phyloP scores from a whole-genome alignment of 2,329 filamentous ascomycete genomes.

The Spiromastix sp. region DNA sequence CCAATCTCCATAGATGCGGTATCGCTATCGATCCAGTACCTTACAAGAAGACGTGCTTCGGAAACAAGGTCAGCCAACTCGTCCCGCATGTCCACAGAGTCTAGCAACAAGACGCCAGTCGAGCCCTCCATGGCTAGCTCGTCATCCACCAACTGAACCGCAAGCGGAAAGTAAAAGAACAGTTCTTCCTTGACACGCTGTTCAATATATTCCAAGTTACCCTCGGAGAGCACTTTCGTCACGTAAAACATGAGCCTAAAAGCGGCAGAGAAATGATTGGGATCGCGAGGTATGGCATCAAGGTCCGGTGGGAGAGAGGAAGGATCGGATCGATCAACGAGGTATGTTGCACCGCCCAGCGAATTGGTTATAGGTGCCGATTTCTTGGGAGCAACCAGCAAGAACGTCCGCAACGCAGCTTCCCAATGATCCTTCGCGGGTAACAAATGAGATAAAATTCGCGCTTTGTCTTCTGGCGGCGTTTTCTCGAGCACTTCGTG shows the following conservation, averaged over 20 bases:
- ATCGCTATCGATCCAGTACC: conserved; percentile 27
- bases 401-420: conserved; percentile 47
- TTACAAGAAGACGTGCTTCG: conserved; percentile 40
- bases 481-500: conserved; percentile 35
- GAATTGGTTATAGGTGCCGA: conserved; percentile 65
- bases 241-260: conserved; percentile 67
- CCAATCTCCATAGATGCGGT: not conserved
- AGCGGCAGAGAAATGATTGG: conserved; percentile 59
- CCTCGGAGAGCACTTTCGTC: conserved; percentile 43
- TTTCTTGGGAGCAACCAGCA: conserved; percentile 30
- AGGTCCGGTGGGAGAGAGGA: conserved; percentile 15
- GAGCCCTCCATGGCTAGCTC: conserved; percentile 47
- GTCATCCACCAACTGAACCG: conserved; percentile 48
- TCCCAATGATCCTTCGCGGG: conserved; percentile 58
- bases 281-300: conserved; percentile 46
- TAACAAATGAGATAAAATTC: conserved; percentile 41
- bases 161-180: conserved; percentile 43
- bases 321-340: conserved; percentile 38
- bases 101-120: conserved; percentile 43
- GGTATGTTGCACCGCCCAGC: conserved; percentile 58
- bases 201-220: conserved; percentile 23
- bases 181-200: conserved; percentile 28
- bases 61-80: conserved; percentile 45
- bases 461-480: conserved; percentile 17
- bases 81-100: conserved; percentile 39